A percentile compares a stretch with the other conserved stretches of the same genome.
These are phyloP conservation scores for Phytophthora tubulina DNA, from an alignment of 352 stramenopile genomes.

Conservation along the genomic window DNA sequence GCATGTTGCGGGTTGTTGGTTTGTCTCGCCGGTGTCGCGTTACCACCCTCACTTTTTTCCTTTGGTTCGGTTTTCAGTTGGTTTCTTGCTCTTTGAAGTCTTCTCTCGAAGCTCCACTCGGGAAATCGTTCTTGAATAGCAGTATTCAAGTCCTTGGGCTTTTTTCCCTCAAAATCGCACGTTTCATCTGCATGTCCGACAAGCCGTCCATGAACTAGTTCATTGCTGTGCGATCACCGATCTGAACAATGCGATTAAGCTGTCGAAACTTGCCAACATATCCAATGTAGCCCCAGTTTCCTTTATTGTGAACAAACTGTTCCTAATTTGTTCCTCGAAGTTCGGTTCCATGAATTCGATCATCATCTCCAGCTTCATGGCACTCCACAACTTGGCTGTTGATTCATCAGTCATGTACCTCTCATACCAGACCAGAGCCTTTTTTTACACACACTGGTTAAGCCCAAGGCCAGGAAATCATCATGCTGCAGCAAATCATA, in stretches of 20 bases:
- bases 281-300: slow-evolving; percentile 18
- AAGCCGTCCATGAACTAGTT: slow-evolving; percentile 29
- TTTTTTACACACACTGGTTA: too few relatives aligned
- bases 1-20: too few relatives aligned
- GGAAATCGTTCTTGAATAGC: slow-evolving; percentile 28
- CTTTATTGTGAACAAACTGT: slow-evolving; percentile 18
- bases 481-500: too few relatives aligned
- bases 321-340: slow-evolving; percentile 16
- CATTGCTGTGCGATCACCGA: slow-evolving; percentile 15
- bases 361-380: slow-evolving; percentile 9
- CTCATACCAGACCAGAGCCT: slow-evolving; percentile 25
- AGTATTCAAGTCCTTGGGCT: neutral
- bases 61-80: neutral
- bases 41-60: neutral
- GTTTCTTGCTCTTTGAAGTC: neutral
- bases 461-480: too few relatives aligned
- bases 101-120: slow-evolving; percentile 15
- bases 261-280: slow-evolving; percentile 31
- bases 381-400: slow-evolving; percentile 16
- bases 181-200: slow-evolving; percentile 19
- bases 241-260: slow-evolving; percentile 19
- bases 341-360: slow-evolving; percentile 29
- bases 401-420: slow-evolving; percentile 20
- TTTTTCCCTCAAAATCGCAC: slow-evolving; percentile 20
- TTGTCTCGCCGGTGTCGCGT: neutral